These are phyloP conservation scores for Thalia dealbata DNA, from an alignment of 176 grass and related monocot species.

Conservation along the genomic window DNA sequence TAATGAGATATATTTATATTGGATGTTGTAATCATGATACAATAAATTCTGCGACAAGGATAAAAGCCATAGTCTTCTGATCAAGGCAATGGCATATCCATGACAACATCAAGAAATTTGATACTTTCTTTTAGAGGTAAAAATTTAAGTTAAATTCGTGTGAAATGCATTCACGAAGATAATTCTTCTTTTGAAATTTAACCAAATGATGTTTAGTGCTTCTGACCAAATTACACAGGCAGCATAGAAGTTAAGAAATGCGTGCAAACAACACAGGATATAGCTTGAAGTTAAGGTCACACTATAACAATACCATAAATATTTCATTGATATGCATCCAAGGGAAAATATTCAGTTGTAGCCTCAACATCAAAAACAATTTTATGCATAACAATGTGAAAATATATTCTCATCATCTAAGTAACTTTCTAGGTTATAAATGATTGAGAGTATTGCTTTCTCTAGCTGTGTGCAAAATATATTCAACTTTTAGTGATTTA, in stretches of 20 bases:
- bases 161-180: too few species aligned
- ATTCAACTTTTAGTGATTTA: background rate
- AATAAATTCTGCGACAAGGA: background rate
- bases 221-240: too few species aligned
- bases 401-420: background rate
- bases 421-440: background rate
- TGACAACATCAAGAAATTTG: too few species aligned
- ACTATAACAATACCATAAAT: background rate
- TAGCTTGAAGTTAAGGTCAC: background rate
- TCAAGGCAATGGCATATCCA: background rate
- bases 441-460: background rate
- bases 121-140: too few species aligned
- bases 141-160: too few species aligned
- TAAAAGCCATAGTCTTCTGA: background rate
- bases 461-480: background rate
- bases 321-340: background rate
- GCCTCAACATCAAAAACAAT: background rate
- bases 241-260: background rate
- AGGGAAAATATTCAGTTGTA: background rate
- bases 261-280: background rate
- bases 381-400: background rate
- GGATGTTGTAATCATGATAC: background rate
- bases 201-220: too few species aligned
- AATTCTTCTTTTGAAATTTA: too few species aligned
- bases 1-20: constrained; percentile 18